A percentile compares a stretch with the other conserved stretches of the same genome.
Conservation (phyloP, 768 basidiomycete genomes). For the Amyloporia xantha region DNA sequence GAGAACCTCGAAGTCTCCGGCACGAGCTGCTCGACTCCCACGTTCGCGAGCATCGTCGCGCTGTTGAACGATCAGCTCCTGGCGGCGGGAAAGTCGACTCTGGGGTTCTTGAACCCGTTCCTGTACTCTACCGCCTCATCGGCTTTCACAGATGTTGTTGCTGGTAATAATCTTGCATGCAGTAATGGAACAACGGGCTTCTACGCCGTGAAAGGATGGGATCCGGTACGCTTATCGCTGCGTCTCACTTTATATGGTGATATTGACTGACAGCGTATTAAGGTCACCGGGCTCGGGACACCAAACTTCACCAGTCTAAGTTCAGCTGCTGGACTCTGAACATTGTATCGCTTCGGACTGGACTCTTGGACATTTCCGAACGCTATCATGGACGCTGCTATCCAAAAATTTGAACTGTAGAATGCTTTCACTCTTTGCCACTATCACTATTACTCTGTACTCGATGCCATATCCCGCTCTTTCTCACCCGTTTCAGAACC, state of each 20-base stretch:
- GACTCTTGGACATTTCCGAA: no score
- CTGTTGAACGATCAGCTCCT: conserved; percentile 29
- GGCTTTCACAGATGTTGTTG: conserved; percentile 28
- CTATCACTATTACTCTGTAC: no score
- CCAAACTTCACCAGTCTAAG: conserved; percentile 43
- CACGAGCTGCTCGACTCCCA: conserved; percentile 28
- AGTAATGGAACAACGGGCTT: conserved; percentile 25
- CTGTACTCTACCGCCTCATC: conserved; percentile 6
- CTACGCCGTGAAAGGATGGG: conserved; percentile 23
- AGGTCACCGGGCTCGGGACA: conserved; percentile 58
- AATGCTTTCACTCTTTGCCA: no score
- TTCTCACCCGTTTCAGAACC: no score
- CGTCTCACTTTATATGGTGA: neutral
- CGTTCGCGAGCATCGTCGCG: conserved; percentile 27
- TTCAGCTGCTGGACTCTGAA: neutral
- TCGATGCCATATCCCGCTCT: no score
- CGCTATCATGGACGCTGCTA: no score
- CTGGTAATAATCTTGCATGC: conserved; percentile 21
- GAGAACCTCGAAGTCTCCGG: conserved; percentile 20
- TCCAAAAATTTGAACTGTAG: no score
- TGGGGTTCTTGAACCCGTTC: conserved; percentile 30
- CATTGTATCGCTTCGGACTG: no score
- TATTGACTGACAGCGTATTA: neutral
- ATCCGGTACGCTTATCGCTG: conserved; percentile 19
- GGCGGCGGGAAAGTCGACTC: conserved; percentile 22